A percentile compares a stretch with the other conserved stretches of the same genome.
Evolutionary conservation across 441 rosid species (phyloP).

Genomic region (Jatropha podagrica): DNA sequence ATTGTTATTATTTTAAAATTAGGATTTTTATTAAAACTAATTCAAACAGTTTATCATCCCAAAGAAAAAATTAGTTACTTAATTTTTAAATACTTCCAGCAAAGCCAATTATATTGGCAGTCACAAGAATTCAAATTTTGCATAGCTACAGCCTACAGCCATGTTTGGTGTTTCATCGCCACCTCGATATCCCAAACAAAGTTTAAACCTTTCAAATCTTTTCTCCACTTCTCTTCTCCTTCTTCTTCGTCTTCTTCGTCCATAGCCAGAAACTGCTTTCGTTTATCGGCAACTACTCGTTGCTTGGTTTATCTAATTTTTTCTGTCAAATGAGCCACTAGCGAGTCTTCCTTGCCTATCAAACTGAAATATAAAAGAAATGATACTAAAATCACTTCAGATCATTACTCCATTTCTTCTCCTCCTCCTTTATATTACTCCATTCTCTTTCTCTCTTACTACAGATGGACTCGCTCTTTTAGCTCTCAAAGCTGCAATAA

Average conservation of each 20-base stretch:
- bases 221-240: background rate
- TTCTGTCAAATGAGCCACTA: background rate
- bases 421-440: conserved; percentile 4
- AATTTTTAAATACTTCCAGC: background rate
- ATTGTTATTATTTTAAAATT: background rate
- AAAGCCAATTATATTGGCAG: background rate
- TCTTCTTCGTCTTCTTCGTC: background rate
- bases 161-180: background rate
- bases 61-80: background rate
- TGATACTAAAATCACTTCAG: conserved; percentile 18
- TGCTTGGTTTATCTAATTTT: conserved; percentile 21
- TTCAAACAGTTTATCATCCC: background rate
- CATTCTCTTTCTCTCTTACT: conserved; percentile 42
- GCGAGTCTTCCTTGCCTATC: background rate
- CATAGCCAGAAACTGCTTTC: background rate
- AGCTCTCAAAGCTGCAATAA: conserved; percentile 73
- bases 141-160: background rate
- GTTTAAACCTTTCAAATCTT: background rate
- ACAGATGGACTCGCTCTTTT: conserved; percentile 83
- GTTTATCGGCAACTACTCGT: conserved; percentile 42
- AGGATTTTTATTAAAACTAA: background rate
- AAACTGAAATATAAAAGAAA: background rate
- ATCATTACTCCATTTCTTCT: conserved; percentile 16
- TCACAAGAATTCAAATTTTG: conserved; percentile 21
- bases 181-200: conserved; percentile 27